Evolutionary conservation across 176 grass and related monocot genomes (phyloP).

Genomic region (Guadua angustifolia): DNA sequence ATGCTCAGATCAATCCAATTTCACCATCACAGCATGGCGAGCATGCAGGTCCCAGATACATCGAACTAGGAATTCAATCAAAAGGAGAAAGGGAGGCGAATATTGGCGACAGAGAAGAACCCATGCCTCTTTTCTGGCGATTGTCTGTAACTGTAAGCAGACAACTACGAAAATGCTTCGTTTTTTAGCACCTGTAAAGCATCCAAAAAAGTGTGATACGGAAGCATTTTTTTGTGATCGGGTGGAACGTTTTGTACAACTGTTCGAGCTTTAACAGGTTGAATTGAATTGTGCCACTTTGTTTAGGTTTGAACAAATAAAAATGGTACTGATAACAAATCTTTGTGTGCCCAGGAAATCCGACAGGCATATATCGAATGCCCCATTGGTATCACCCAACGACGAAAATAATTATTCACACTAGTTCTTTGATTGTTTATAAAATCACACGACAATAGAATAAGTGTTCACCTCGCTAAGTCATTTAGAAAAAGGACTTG

Average conservation of each 20-base stretch:
- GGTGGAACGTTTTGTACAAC: background rate
- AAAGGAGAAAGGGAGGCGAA: background rate
- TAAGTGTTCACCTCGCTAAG: background rate
- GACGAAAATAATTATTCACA: background rate
- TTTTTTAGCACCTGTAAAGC: background rate
- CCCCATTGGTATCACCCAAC: background rate
- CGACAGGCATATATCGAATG: background rate
- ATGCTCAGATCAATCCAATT: background rate
- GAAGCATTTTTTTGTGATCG: slow-evolving; percentile 4
- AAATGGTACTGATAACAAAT: background rate
- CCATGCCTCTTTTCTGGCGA: background rate
- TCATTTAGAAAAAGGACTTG: background rate
- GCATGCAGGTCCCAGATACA: background rate
- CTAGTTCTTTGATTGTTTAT: background rate
- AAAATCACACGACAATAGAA: background rate
- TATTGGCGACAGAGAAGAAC: background rate
- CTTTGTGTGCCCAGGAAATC: slow-evolving; percentile 26
- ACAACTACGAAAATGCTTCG: background rate
- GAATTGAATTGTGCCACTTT: slow-evolving; percentile 8
- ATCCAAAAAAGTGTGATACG: background rate
- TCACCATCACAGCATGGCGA: background rate
- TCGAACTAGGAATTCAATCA: background rate
- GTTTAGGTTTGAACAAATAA: slow-evolving; percentile 2
- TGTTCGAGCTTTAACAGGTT: slow-evolving; percentile 1
- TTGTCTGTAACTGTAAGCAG: background rate